A percentile compares a stretch with the other conserved stretches of the same genome.
phyloP scores from a whole-genome alignment of 208 protist species.

The Blastocrithidia nonstop region DNA sequence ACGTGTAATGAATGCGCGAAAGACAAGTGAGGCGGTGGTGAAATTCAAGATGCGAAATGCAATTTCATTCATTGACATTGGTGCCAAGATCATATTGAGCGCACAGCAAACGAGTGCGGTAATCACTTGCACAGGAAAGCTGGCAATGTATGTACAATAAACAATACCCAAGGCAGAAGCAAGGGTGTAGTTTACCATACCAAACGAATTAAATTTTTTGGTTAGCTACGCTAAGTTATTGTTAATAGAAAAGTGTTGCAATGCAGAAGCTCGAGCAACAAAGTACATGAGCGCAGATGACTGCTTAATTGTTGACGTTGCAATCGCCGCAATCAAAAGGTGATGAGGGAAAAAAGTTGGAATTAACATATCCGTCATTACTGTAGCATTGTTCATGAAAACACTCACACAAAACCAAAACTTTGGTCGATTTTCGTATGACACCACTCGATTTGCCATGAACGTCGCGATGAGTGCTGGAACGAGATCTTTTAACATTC shows the following conservation, averaged over 20 bases:
- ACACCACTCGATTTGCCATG: conserved; percentile 67
- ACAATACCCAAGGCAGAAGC: conserved; percentile 57
- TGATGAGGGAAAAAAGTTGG: conserved; percentile 41
- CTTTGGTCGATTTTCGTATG: conserved; percentile 80
- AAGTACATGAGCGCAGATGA: conserved; percentile 74
- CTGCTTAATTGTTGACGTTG: conserved; percentile 68
- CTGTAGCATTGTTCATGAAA: conserved; percentile 55
- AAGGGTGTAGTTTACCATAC: conserved; percentile 67
- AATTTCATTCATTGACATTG: conserved; percentile 49
- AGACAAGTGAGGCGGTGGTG: conserved; percentile 40
- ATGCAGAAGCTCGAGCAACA: conserved; percentile 47
- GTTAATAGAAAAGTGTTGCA: conserved; percentile 69
- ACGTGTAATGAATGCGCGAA: conserved; percentile 24
- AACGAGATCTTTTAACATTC: conserved; percentile 76
- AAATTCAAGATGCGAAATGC: conserved; percentile 62
- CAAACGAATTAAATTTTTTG: conserved; percentile 82
- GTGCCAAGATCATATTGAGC: conserved; percentile 38
- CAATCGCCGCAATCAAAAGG: conserved; percentile 43
- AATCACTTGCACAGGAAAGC: conserved; percentile 44
- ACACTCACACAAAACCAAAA: conserved; percentile 77
- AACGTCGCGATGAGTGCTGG: conserved; percentile 62
- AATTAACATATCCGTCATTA: conserved; percentile 71
- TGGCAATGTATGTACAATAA: conserved; percentile 47
- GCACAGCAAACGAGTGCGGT: conserved; percentile 52
- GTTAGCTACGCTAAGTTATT: conserved; percentile 77